Percentiles rank a stretch among this genome's conserved stretches.
Conservation (phyloP, 257 asterid genomes). For the Prunella vulgaris region DNA sequence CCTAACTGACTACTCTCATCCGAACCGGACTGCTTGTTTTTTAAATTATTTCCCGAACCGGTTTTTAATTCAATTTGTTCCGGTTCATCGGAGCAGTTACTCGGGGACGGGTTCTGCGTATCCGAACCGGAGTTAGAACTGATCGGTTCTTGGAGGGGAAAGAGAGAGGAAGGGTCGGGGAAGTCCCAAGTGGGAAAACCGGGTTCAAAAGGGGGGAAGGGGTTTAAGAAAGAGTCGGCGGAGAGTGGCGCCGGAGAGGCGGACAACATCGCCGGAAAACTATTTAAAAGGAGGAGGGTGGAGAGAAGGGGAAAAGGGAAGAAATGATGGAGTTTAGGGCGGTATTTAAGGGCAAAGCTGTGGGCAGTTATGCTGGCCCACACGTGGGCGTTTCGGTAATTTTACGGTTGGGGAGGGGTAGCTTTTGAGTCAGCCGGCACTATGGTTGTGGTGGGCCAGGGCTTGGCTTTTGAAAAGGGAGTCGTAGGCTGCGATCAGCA, state of each 20-base stretch:
- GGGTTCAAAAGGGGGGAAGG: constrained; percentile 42
- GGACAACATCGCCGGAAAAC: constrained; percentile 55
- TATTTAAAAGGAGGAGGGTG: constrained; percentile 31
- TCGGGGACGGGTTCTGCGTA: constrained; percentile 4
- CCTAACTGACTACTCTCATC: constrained; percentile 10
- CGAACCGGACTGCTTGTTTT: constrained; percentile 9
- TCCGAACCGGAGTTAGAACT: constrained; percentile 44
- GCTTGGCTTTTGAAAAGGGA: constrained; percentile 28
- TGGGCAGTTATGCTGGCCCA: constrained; percentile 25
- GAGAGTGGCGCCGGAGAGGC: constrained; percentile 37
- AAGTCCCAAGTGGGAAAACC: constrained; percentile 55
- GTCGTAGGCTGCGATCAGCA: constrained; percentile 29
- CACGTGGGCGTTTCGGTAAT: constrained; percentile 42
- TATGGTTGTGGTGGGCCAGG: constrained; percentile 34
- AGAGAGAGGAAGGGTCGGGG: constrained; percentile 35
- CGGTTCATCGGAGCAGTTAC: constrained; percentile 35
- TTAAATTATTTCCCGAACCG: constrained; percentile 19
- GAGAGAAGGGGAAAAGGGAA: constrained; percentile 51
- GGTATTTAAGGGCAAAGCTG: constrained; percentile 50
- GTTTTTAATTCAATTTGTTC: constrained; percentile 11
- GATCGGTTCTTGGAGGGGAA: constrained; percentile 38
- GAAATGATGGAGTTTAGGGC: constrained; percentile 34
- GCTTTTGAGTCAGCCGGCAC: constrained; percentile 79
- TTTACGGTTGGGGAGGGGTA: neutral
- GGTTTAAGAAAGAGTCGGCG: constrained; percentile 32